These are phyloP conservation scores for Lactarius indigo DNA, from an alignment of 768 basidiomycete species.

Conservation along the genomic window DNA sequence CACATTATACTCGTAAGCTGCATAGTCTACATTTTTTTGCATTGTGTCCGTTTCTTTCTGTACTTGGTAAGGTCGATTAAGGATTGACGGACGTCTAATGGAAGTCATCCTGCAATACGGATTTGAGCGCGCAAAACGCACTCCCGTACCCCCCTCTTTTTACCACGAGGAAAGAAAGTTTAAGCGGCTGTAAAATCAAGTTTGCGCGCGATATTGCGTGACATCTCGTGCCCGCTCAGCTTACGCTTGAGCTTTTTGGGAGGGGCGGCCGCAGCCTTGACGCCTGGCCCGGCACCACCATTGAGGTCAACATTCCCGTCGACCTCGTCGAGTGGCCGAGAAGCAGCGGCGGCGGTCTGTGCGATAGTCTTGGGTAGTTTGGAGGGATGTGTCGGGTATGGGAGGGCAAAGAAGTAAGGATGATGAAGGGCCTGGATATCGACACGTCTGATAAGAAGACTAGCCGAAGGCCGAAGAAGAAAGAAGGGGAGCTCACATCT, in stretches of 20 bases:
- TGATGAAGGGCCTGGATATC: constrained; percentile 71
- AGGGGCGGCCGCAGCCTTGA: constrained; percentile 43
- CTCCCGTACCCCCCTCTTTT: background rate
- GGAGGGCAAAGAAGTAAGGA: constrained; percentile 81
- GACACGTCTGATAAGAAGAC: background rate
- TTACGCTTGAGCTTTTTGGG: constrained; percentile 68
- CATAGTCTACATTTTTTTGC: constrained; percentile 27
- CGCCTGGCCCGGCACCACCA: constrained; percentile 45
- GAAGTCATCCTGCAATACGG: background rate
- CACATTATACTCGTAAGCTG: constrained; percentile 27
- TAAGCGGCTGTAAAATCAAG: constrained; percentile 60
- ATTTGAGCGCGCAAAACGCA: background rate
- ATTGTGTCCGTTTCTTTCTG: constrained; percentile 15
- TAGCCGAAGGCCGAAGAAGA: no score
- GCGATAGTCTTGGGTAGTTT: constrained; percentile 74
- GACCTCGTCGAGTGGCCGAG: constrained; percentile 68
- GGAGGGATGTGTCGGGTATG: constrained; percentile 83
- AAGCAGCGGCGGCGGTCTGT: constrained; percentile 40
- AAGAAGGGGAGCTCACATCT: constrained; percentile 53
- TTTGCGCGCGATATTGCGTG: constrained; percentile 60
- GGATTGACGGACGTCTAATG: constrained; percentile 8
- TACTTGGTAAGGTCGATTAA: constrained; percentile 7
- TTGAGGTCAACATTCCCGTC: constrained; percentile 66
- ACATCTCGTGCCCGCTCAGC: constrained; percentile 47
- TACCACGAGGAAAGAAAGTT: background rate